phyloP scores from a whole-genome alignment of 768 basidiomycete species.

The Termitomyces sp. region DNA sequence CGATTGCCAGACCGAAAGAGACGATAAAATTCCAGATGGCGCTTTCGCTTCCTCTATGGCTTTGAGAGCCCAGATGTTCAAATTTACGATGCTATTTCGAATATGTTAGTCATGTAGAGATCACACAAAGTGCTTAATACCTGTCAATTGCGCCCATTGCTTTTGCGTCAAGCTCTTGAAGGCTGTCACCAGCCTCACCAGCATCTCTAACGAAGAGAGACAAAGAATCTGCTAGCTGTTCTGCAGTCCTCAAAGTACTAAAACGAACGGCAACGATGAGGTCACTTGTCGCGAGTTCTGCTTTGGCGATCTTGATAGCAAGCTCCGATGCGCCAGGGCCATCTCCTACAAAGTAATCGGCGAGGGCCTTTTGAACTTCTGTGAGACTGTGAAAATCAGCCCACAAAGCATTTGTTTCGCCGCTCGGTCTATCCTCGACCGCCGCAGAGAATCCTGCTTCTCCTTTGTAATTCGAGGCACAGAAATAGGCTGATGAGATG shows the following conservation, averaged over 20 bases:
- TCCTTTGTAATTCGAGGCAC: not conserved
- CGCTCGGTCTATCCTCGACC: not conserved
- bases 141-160: slow-evolving; percentile 47
- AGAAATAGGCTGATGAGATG: not conserved
- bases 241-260: slow-evolving; percentile 38
- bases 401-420: slow-evolving; percentile 3
- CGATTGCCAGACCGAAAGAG: slow-evolving; percentile 2
- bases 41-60: slow-evolving; percentile 27
- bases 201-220: slow-evolving; percentile 36
- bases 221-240: slow-evolving; percentile 34
- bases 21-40: slow-evolving; percentile 1
- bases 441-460: not conserved
- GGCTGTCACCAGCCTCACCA: slow-evolving; percentile 31
- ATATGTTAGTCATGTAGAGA: not conserved
- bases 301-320: slow-evolving; percentile 42
- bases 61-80: slow-evolving; percentile 43
- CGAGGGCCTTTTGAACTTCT: slow-evolving; percentile 33
- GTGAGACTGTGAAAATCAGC: slow-evolving; percentile 37
- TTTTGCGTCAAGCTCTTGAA: slow-evolving; percentile 39
- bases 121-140: slow-evolving; percentile 21
- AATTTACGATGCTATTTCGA: slow-evolving; percentile 34
- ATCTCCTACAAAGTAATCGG: slow-evolving; percentile 38
- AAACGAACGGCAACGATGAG: slow-evolving; percentile 40
- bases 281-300: slow-evolving; percentile 50
- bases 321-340: slow-evolving; percentile 36